Conservation (phyloP, 306 rosid genomes). For the Comarum palustre region DNA sequence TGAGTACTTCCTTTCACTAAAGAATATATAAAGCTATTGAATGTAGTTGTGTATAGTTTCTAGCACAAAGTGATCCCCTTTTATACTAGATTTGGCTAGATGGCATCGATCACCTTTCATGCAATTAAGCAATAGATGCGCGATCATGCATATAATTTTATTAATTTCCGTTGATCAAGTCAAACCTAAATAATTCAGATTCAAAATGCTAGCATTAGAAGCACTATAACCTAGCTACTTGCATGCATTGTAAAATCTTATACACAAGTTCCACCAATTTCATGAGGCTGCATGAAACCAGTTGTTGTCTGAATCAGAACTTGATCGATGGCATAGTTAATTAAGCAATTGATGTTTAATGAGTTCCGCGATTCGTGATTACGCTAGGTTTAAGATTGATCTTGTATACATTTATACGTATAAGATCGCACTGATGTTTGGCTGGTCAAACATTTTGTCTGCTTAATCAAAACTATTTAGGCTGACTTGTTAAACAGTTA, state of each 20-base stretch:
- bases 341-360: background rate
- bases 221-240: background rate
- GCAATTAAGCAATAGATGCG: background rate
- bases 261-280: conserved; percentile 2
- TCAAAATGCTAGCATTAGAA: background rate
- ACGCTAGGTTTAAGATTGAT: conserved; percentile 1
- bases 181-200: background rate
- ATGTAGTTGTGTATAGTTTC: background rate
- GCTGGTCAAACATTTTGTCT: background rate
- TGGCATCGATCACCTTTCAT: conserved; percentile 1
- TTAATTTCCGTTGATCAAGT: background rate
- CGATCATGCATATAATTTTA: no score
- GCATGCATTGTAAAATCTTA: background rate
- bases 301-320: background rate
- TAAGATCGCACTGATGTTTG: background rate
- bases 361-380: background rate
- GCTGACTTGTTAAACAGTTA: conserved; percentile 6
- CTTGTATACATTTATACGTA: background rate
- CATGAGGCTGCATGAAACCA: background rate
- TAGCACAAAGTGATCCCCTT: background rate
- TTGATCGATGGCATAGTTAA: background rate
- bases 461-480: background rate
- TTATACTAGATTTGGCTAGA: background rate
- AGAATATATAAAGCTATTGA: background rate
- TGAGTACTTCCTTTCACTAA: background rate